Evolutionary conservation across 495 filamentous ascomycete species (phyloP), one percentile per base, ranked within the genome.

Genomic region (Penicillium coffeae): DNA sequence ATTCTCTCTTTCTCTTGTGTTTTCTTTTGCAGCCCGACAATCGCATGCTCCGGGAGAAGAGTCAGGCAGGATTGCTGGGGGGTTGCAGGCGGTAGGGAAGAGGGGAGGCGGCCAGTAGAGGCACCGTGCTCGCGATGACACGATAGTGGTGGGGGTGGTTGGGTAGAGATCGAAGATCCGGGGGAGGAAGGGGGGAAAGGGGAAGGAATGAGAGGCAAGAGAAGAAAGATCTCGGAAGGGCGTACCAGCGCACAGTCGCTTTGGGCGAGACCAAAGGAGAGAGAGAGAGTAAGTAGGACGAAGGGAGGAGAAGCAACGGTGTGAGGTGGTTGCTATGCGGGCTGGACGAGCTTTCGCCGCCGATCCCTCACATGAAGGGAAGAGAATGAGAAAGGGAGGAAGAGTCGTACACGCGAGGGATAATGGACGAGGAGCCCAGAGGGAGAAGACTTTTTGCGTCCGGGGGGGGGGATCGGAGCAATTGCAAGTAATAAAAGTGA

Each of bases 11-110:
- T 19, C 27, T 45, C 16, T 36, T 13, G 13, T 20, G 19, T 20
- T 44, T 44, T 16, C 30, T 42, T 21, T 45, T 45, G 42, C 65
- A 66, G 51, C 49, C 61, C 51, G 58, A 60, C 56, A 61, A 59
- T 60, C 55, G 62, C 69, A 72, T 71, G 52, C 56, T 68, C 61
- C 57, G 46, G 50, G 40, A 60, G 58, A 51, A 51, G 55, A 55
- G 45, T n/a, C 45, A 43, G 42, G 35, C 27, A 44, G 45, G 32
- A 52, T 36, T 47, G 46, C 37, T 51, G 45, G 45, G 18, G 38
- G 38, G 48, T 51, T 30, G 46, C 25, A 45, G 44, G 12, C 15
- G 34, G 13, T 21, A 20, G 30, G 35, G 35, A 13, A 37, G 15
- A n/a, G 35, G 15, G n/a, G 19, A 43, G 45, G 52, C 46, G 39